Evolutionary conservation across 805 yeast genomes (phyloP), one percentile per base, ranked within the genome.

Genomic region (Starmerella khaoyaiensis): DNA sequence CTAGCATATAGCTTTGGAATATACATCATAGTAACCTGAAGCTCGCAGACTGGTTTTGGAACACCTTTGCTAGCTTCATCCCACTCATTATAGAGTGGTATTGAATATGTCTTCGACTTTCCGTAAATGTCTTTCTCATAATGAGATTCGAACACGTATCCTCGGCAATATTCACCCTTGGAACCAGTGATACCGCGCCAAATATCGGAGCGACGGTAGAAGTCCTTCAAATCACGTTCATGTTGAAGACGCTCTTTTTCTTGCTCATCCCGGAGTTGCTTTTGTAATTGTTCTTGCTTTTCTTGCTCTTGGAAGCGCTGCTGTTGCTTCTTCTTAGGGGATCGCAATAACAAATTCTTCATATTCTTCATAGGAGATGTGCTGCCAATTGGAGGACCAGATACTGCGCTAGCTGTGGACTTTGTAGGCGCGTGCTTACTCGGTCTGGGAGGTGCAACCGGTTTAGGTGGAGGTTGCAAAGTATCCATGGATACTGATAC

Each of bases 161-260:
- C 71, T 50, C 87, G 68, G 7, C 83, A 94, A 65, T 81, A 84
- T 25, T 94, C 81, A 2, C 97, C 97, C 56, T 83, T 93, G 23
- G 67, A 65, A 1, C 96, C 94, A 45, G 83, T 68, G 38, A 70
- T 60, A 23, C 63, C 57, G 23, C 69, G 70, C 78, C 78, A 63
- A 4, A 70, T 38, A 40, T 64, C 67, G 43, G 62, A 57, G 15
- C 46, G 41, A 16, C 37, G 36, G 20, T 40, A 34, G 36, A 44
- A 49, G n/a, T 36, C 41, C 18, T 36, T 35, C 36, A 50, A 35
- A 4, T 44, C 44, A 3, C 30, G 33, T 15, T 44, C 48, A 20
- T 48, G 40, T 28, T 42, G 46, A 23, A 3, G 16, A 7, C 31
- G 23, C 21, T 7, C 28, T 23, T 21, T 31, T 22, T 31, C 33